Conservation (phyloP, 495 filamentous ascomycete genomes). For the Xylaria bambusicola region DNA sequence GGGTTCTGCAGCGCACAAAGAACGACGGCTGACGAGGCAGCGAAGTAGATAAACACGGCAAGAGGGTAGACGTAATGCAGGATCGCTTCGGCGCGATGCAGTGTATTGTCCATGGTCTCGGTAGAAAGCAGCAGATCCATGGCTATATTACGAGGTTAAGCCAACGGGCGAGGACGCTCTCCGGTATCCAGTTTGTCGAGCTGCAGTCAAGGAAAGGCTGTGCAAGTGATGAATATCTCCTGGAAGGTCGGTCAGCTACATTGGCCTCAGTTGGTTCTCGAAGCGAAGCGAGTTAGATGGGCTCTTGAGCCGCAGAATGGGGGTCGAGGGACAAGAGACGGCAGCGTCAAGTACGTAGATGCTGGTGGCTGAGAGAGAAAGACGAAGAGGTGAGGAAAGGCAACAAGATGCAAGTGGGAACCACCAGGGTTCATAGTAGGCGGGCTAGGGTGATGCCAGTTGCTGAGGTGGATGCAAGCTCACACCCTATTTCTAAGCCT, state of each 20-base stretch:
- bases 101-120: constrained; percentile 5
- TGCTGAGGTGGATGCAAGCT: neutral
- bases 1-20: constrained; percentile 58
- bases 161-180: constrained; percentile 3
- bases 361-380: neutral
- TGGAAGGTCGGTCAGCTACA: constrained; percentile 11
- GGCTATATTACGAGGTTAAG: neutral
- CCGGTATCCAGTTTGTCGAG: neutral
- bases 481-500: neutral
- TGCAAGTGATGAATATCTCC: constrained; percentile 3
- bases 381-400: neutral
- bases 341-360: neutral
- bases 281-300: neutral
- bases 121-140: neutral
- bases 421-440: neutral
- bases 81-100: constrained; percentile 23
- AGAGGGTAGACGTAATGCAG: constrained; percentile 60
- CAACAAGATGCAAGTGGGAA: neutral
- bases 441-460: constrained; percentile 1
- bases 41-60: constrained; percentile 57
- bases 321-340: neutral
- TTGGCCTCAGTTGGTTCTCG: neutral
- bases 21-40: constrained; percentile 50
- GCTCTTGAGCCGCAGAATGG: neutral
- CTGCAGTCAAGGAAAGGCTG: neutral